Base-by-base conservation (phyloP, 192 early-diverging fungal genomes). In the Coemansia sp. region DNA sequence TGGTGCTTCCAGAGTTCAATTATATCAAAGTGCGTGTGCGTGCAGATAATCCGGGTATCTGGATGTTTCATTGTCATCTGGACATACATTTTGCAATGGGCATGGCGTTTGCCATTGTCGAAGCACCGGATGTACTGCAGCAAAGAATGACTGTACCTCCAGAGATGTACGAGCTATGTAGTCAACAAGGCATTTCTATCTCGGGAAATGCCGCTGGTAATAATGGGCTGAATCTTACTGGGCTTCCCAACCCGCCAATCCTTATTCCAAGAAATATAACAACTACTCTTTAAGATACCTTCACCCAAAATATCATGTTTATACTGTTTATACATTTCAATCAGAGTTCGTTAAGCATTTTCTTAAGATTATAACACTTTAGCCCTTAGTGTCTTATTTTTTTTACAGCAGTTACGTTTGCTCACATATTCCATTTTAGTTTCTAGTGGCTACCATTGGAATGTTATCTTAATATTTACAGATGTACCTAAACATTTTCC, bases 21-120 rank as follows among this genome's bases (percentile, higher is more conserved):
- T 88, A 86, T 59, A 77, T 80, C 20, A 84, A 86, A 30, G 70
- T 95, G 52, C 82, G 91, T 16, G 90, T 91, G 69, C 52, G 74
- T 21, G 88, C 89, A 7, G 86, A 92, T 73, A 94, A 94, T 69
- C 89, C 91, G 15, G 93, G 92, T 21, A 80, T 85, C 21, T 94
- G 90, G 91, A 67, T 89, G 42, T 83, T 93, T 77, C 93, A 93
- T 76, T 95, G 93, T 75, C 93, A 93, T 70, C 61, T 66, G 35
- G 75, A 80, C 31, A 69, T 69, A 45, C 81, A 82, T 45, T 72
- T 90, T 58, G 84, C 84, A 43, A 72, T 86, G 63, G 92, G 92
- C 66, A 86, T 94, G 64, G 89, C 82, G 20, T 81, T 85, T 28
- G 74, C 78, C 3, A 66, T 94, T 66, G 70, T 92, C 45, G 88